Evolutionary conservation across 257 asterid genomes (phyloP), one percentile per base, ranked within the genome.

Genomic region (Fraxinus americana): DNA sequence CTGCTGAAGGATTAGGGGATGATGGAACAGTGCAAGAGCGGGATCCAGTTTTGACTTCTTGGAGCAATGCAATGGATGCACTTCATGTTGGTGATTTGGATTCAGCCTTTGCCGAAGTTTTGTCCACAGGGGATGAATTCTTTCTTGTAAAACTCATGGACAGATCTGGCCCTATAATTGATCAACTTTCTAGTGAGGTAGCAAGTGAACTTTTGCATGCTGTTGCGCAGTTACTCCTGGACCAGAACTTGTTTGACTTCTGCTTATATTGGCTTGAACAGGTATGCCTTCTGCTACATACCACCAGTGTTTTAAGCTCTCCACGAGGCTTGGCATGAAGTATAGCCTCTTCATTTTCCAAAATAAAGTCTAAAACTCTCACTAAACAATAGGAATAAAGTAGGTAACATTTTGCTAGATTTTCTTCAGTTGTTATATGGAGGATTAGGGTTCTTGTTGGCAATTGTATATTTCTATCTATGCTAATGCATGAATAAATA

Each of bases 51-150:
- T 92, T 98, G 99, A 90, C 85, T 67, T 87, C 93, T 30, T 96
- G 99, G 99, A 90, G 91, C 78, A 92, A 91, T 69, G 99, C 97
- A 29, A 96, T 96, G 97, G 99, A 96, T 77, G 94, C 98, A 39
- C 89, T 96, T 82, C 90, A 86, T 72, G 89, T 76, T 11, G 98
- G 97, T 43, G 98, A 96, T 57, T 35, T 88, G 79, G 98, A 96
- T 82, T 79, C 95, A 52, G 99, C 99, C 80, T 96, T 89, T 87
- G 93, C 96, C 75, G 97, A 92, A 54, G 95, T 92, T 76, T 78
- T 96, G 86, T 85, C 97, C 14, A 89, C 92, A 27, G 95, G 97
- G 21, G 98, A 96, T 54, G 98, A 96, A 80, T 80, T 85, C 74
- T 88, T 94, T 87, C 98, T 96, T 21, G 92, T 90, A 63, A 93